phyloP scores from a whole-genome alignment of 2,329 filamentous ascomycete species.

The Colletotrichum somersetense region DNA sequence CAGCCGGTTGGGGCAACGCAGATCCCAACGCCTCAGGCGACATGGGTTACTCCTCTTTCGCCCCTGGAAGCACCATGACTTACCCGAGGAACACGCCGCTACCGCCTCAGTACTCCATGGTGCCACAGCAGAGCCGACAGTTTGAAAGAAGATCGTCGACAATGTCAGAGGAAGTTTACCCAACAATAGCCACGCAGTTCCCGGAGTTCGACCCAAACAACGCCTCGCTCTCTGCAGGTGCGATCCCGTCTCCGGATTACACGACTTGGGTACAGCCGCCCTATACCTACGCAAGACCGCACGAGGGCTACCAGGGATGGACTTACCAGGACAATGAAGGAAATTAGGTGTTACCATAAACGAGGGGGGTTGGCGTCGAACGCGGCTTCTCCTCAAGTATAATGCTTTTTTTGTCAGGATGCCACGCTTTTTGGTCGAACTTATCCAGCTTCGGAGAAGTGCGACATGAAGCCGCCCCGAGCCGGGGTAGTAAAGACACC shows the following conservation, averaged over 20 bases:
- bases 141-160: constrained; percentile 59
- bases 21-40: constrained; percentile 59
- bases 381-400: background rate
- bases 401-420: background rate
- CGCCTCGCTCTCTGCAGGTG: constrained; percentile 55
- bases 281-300: constrained; percentile 57
- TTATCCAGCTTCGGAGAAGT: background rate
- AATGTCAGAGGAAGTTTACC: constrained; percentile 59
- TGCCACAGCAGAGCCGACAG: constrained; percentile 53
- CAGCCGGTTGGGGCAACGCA: constrained; percentile 58
- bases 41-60: constrained; percentile 59
- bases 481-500: background rate
- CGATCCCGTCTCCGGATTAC: constrained; percentile 54
- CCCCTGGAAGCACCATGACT: constrained; percentile 55
- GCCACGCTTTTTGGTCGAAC: background rate
- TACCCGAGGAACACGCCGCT: constrained; percentile 47
- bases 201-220: constrained; percentile 52
- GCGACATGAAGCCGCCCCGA: background rate
- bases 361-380: background rate
- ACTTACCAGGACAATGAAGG: constrained; percentile 48
- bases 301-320: constrained; percentile 56
- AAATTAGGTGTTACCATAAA: background rate
- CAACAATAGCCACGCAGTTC: constrained; percentile 54
- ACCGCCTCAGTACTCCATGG: constrained; percentile 55
- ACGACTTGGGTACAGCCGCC: constrained; percentile 58